Percentiles rank a stretch among this genome's conserved stretches.
These are phyloP conservation scores for Durusdinium trenchii DNA, from an alignment of 73 alveolate genomes.

Conservation along the genomic window DNA sequence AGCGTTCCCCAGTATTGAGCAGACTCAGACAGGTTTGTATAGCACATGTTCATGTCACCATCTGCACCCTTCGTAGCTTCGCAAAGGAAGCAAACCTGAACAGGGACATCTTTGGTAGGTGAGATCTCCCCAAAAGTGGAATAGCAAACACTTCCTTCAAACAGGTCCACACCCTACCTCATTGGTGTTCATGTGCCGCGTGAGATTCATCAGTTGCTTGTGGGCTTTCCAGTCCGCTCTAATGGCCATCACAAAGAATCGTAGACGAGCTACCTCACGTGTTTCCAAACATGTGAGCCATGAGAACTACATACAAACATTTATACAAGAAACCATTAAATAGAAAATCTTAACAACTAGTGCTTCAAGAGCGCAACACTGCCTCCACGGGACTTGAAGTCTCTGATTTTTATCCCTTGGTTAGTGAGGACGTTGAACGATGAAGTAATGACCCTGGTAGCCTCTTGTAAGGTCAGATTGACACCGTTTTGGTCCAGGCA, in stretches of 20 bases:
- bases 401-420: not conserved
- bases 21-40: not conserved
- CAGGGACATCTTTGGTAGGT: not conserved
- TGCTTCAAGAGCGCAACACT: not conserved
- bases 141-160: not conserved
- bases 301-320: not conserved
- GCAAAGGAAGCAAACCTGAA: not conserved
- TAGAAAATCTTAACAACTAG: not conserved
- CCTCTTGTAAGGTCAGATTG: not conserved
- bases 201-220: not conserved
- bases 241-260: not conserved
- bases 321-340: not conserved
- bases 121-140: not conserved
- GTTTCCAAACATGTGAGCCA: not conserved
- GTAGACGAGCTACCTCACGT: not conserved
- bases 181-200: not conserved
- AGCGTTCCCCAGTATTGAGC: not conserved
- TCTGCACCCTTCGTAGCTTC: not conserved
- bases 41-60: not conserved
- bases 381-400: not conserved
- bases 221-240: constrained; percentile 28
- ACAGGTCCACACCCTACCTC: not conserved
- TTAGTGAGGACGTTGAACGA: not conserved
- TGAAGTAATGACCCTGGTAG: not conserved
- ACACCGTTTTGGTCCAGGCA: not conserved